Conservation (phyloP, 2,329 filamentous ascomycete species). For the Colletotrichum liaoningense region DNA sequence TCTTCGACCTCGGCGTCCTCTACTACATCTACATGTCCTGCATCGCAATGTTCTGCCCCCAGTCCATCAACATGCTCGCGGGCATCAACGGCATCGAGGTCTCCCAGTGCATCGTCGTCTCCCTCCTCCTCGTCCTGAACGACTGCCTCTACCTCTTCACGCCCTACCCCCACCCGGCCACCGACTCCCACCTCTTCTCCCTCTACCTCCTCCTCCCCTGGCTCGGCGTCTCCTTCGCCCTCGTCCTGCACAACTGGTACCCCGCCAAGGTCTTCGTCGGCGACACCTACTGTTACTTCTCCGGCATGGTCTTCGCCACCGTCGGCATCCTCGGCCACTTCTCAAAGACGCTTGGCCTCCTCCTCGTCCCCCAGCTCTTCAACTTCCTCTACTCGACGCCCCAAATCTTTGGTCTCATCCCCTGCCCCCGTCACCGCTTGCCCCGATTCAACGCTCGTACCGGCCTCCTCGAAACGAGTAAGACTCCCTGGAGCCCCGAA, state of each 20-base stretch:
- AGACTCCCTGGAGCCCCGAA: constrained; percentile 77
- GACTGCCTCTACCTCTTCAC: constrained; percentile 88
- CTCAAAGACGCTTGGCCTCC: constrained; percentile 92
- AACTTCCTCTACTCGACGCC: constrained; percentile 96
- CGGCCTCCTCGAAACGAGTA: constrained; percentile 86
- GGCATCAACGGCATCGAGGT: constrained; percentile 99
- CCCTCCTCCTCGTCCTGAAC: constrained; percentile 84
- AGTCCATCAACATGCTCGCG: constrained; percentile 99
- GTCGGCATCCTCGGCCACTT: constrained; percentile 98
- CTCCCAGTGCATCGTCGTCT: constrained; percentile 91
- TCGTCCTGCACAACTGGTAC: constrained; percentile 95
- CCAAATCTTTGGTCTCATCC: constrained; percentile 89
- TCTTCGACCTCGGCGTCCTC: constrained; percentile 82
- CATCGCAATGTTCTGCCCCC: constrained; percentile 96
- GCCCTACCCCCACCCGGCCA: constrained; percentile 90
- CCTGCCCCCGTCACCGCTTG: constrained; percentile 92
- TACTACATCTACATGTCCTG: constrained; percentile 99
- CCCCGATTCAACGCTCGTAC: constrained; percentile 89
- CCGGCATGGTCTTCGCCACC: constrained; percentile 98
- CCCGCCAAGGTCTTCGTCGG: constrained; percentile 95
- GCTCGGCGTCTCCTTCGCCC: constrained; percentile 88
- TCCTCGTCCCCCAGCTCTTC: constrained; percentile 94
- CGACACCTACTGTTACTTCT: constrained; percentile 99
- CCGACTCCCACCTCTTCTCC: constrained; percentile 95
- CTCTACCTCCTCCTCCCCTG: constrained; percentile 95